Percentiles rank a stretch among this genome's conserved stretches.
These are phyloP conservation scores for Solanum hybrid DNA, from an alignment of 305 asterid species.

Conservation along the genomic window DNA sequence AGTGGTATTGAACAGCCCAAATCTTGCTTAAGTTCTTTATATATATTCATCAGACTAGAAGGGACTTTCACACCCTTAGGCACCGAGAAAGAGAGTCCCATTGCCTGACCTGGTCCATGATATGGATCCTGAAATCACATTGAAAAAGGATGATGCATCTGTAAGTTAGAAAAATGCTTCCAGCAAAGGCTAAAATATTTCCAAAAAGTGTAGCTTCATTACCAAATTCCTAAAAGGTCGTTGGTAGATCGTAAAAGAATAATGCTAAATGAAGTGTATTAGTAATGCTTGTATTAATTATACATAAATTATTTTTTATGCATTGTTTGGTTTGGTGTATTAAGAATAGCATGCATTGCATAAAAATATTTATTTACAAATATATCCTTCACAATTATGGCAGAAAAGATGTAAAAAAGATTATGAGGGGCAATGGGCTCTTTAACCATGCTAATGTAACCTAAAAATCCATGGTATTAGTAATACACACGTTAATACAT, in stretches of 20 bases:
- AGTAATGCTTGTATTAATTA: not conserved
- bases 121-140: slow-evolving; percentile 68
- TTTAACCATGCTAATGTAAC: not conserved
- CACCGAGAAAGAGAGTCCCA: slow-evolving; percentile 98
- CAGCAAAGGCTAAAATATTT: not conserved
- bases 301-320: not conserved
- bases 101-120: slow-evolving; percentile 98
- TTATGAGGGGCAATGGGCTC: not conserved
- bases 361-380: not conserved
- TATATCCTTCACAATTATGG: not conserved
- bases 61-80: slow-evolving; percentile 79
- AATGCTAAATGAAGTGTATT: not conserved
- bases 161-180: not conserved
- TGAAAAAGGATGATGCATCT: not conserved
- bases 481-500: not conserved
- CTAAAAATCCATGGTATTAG: not conserved
- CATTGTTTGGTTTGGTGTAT: not conserved
- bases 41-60: slow-evolving; percentile 80
- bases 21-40: slow-evolving; percentile 83
- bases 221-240: not conserved
- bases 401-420: not conserved
- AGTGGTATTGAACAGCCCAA: slow-evolving; percentile 73
- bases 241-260: not conserved
- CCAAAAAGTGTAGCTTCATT: not conserved
- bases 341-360: not conserved